Percentiles rank a stretch among this genome's conserved stretches.
Evolutionary conservation across 2,329 filamentous ascomycete genomes (phyloP).

Genomic region (Clonostachys rhizophaga): DNA sequence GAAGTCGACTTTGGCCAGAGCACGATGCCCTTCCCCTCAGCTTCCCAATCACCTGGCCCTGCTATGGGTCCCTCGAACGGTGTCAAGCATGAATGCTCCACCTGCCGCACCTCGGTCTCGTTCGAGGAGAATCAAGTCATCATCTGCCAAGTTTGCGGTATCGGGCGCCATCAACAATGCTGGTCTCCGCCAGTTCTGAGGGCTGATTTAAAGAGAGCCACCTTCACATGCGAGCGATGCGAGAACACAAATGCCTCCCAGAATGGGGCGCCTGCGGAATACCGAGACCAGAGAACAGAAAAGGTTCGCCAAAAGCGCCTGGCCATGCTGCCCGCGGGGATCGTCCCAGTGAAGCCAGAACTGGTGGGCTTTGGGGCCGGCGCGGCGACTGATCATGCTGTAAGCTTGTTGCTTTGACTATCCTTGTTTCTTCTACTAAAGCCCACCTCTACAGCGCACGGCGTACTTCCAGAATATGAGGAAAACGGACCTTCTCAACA

Average conservation of each 20-base stretch:
- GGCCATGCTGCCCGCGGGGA: slow-evolving; percentile 19
- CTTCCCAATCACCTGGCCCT: too few relatives aligned
- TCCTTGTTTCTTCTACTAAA: neutral
- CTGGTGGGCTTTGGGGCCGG: slow-evolving; percentile 31
- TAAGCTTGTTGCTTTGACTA: slow-evolving; percentile 12
- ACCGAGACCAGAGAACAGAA: slow-evolving; percentile 17
- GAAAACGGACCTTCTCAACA: slow-evolving; percentile 29
- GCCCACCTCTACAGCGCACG: slow-evolving; percentile 17
- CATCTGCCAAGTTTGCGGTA: too few relatives aligned
- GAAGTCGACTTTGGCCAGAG: slow-evolving; percentile 21
- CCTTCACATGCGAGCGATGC: neutral
- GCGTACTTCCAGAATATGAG: slow-evolving; percentile 31
- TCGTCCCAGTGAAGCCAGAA: slow-evolving; percentile 24
- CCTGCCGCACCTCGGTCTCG: too few relatives aligned
- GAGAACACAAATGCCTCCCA: neutral
- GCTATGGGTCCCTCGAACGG: too few relatives aligned
- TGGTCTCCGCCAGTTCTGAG: too few relatives aligned
- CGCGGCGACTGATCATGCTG: slow-evolving; percentile 22
- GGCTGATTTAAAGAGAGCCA: neutral
- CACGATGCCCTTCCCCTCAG: slow-evolving; percentile 13
- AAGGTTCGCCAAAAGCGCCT: slow-evolving; percentile 21
- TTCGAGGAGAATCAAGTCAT: too few relatives aligned
- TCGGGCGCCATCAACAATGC: too few relatives aligned
- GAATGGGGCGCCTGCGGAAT: too few relatives aligned
- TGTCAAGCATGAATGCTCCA: too few relatives aligned